Base-by-base conservation (phyloP, 805 yeast species). In the Jamesozyma hellenica region DNA sequence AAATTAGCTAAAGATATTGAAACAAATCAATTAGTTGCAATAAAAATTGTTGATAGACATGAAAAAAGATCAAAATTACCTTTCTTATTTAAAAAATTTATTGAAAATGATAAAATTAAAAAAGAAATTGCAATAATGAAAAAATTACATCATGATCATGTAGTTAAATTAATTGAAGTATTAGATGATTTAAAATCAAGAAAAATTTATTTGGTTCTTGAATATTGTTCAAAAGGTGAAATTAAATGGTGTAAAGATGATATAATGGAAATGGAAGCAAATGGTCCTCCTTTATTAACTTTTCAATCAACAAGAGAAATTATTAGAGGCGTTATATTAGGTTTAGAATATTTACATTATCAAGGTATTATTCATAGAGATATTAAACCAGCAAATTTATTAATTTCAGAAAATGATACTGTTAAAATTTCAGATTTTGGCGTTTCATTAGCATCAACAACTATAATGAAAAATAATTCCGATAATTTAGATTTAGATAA, bases 381-480 rank as follows among this genome's bases (percentile, higher is more conserved):
- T 61, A 88, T 90, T 42, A 90, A 90, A 58, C 98, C 98, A 2
- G 95, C 97, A 2, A 90, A 90, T 55, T 60, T 90, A 43, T 68
- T 90, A 41, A 77, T 87, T 2, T 71, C 83, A 18, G 66, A 72
- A 14, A 81, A 83, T 50, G 76, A 79, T 39, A 68, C 72, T 5
- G 96, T 90, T 25, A 92, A 92, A 61, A 92, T 90, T 34, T 79
- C 94, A 13, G 98, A 90, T 64, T 90, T 90, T 63, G 98, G 98
- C 19, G 95, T 92, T 13, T 85, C 96, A 0, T 83, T 84, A 61
- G 52, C 47, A 11, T 44, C 52, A 1, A 38, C 49, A 2, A 43
- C 39, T n/a, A 47, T 42, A 16, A 42, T 44, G 18, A 48, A 35
- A 11, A 47, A 42, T 4, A 40, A 42, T 14, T 42, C 40, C 23